Percentiles rank a stretch among this genome's conserved stretches.
phyloP scores from a whole-genome alignment of 2,329 filamentous ascomycete genomes.

The Clarireedia sp. region DNA sequence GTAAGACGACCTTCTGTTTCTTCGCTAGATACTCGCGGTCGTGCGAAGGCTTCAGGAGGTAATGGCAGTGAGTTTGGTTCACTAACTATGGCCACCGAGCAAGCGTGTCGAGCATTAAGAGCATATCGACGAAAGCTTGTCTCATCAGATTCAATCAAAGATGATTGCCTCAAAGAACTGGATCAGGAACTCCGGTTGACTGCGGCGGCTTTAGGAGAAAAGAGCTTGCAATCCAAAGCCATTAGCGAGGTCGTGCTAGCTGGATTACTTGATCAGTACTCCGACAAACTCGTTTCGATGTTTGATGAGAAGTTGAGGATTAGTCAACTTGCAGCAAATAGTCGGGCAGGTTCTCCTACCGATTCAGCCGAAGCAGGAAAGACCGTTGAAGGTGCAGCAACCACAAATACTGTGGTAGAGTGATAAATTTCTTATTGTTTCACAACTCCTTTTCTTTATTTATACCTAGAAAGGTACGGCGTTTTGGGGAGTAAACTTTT shows the following conservation, averaged over 20 bases:
- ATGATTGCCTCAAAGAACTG: constrained; percentile 52
- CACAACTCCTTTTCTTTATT: too few relatives aligned
- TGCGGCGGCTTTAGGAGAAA: constrained; percentile 44
- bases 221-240: constrained; percentile 32
- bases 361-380: constrained; percentile 18
- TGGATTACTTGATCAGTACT: constrained; percentile 67
- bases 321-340: constrained; percentile 22
- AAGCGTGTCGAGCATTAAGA: constrained; percentile 53
- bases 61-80: constrained; percentile 42
- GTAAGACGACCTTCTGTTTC: constrained; percentile 48
- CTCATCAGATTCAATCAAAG: constrained; percentile 45
- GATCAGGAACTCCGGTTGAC: constrained; percentile 59
- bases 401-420: not conserved
- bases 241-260: constrained; percentile 52
- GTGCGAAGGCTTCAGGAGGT: constrained; percentile 38
- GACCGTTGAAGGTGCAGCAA: constrained; percentile 14
- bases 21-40: constrained; percentile 38
- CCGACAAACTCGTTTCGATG: constrained; percentile 60
- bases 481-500: too few relatives aligned
- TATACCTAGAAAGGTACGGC: too few relatives aligned
- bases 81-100: constrained; percentile 56
- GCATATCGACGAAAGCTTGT: constrained; percentile 56
- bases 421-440: not conserved
- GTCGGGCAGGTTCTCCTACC: constrained; percentile 6
- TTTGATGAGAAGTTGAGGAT: constrained; percentile 63